Percentiles rank a stretch among this genome's conserved stretches.
Evolutionary conservation across 192 early-diverging fungal species (phyloP).

Genomic region (Haplosporangium gracile): DNA sequence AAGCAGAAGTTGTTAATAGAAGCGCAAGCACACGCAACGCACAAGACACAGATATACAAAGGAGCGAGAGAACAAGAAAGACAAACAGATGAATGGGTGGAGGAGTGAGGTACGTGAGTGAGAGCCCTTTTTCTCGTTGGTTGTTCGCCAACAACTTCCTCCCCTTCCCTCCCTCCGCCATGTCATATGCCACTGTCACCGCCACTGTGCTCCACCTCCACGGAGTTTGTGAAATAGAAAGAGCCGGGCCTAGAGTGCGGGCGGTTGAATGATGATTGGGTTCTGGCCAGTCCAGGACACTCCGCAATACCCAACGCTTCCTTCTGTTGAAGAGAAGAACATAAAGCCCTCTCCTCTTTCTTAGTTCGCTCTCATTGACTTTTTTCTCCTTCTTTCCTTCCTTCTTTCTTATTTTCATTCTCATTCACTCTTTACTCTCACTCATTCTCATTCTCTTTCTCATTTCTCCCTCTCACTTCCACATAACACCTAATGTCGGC

Average conservation of each 20-base stretch:
- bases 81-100: background rate
- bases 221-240: background rate
- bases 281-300: background rate
- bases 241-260: background rate
- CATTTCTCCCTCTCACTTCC: background rate
- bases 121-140: background rate
- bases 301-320: background rate
- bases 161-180: too few species aligned
- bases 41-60: background rate
- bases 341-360: background rate
- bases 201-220: background rate
- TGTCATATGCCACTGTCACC: background rate
- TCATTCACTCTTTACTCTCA: background rate
- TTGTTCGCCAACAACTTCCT: background rate
- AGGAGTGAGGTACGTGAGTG: background rate
- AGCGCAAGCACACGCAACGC: background rate
- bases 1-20: background rate
- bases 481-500: conserved; percentile 1
- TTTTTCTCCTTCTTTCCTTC: background rate
- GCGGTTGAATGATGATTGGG: background rate
- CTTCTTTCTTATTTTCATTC: background rate
- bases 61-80: background rate
- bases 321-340: background rate
- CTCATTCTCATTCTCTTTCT: background rate
- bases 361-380: background rate